Base-by-base conservation (phyloP, 2,329 filamentous ascomycete species). In the Coniochaeta sp. region DNA sequence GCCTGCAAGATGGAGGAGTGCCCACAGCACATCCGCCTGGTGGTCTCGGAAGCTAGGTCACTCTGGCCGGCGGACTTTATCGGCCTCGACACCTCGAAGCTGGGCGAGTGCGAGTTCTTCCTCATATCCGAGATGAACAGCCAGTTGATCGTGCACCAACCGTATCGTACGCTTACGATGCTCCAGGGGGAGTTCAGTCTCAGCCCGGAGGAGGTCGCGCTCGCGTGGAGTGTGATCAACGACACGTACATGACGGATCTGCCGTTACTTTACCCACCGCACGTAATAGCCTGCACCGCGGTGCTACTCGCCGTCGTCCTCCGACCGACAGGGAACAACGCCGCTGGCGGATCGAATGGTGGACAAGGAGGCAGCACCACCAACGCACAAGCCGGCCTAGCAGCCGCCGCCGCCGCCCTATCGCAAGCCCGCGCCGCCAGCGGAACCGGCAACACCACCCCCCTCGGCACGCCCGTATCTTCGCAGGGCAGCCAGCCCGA, bases 1-100 rank as follows among this genome's bases (percentile, higher is more conserved):
- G 93, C 95, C 22, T 96, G 92, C 78, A 99, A 99, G 76, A 96
- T 96, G 86, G 95, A 99, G 73, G 95, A 99, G 74, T 93, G 88
- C 58, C 95, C 95, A 2, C 93, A 98, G 73, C 95, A 99, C 73
- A 98, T 99, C 68, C 86, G 95, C 33, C 84, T 96, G 64, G 88
- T 99, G 61, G 88, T 95, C 12, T 88, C 86, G 55, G 95, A 99
- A 73, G 91, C 93, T 3, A 87, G 91, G 36, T 85, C 89, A 61
- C 81, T 96, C 62, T 96, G 91, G 91, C 88, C 90, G 68, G 84
- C 66, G 80, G 90, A 93, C 64, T 84, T 89, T 62, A 85, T 90
- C 66, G 80, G 84, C 44, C 84, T 87, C 61, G 92, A 96, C 72
- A 89, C 90, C 9, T 87, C 89, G 60, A 91, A 91, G 69, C 83